These are phyloP conservation scores for Fibroporia radiculosa DNA, from an alignment of 768 basidiomycete genomes.

Conservation along the genomic window DNA sequence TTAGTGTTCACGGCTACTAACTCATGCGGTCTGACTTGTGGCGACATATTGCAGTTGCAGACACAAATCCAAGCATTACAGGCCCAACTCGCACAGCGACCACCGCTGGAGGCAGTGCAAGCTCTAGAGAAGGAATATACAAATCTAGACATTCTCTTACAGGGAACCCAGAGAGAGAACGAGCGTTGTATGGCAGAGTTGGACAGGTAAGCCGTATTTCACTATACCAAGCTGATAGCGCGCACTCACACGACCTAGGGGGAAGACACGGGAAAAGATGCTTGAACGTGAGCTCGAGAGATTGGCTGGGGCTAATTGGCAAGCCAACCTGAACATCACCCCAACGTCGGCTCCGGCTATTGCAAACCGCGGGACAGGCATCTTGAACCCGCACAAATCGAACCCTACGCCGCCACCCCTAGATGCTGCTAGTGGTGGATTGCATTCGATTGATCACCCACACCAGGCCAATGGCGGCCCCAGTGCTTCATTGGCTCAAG, in stretches of 20 bases:
- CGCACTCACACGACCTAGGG: conserved; percentile 31
- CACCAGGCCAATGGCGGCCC: conserved; percentile 14
- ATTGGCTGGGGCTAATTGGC: conserved; percentile 77
- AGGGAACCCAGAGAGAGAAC: conserved; percentile 81
- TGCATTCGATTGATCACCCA: neutral
- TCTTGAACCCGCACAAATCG: conserved; percentile 10
- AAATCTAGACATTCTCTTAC: conserved; percentile 65
- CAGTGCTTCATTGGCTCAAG: conserved; percentile 45
- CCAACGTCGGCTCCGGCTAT: conserved; percentile 27
- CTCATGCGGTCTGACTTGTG: neutral
- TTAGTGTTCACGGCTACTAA: neutral
- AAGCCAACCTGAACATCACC: conserved; percentile 34
- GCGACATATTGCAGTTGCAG: conserved; percentile 35
- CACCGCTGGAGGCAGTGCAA: conserved; percentile 60
- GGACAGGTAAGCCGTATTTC: conserved; percentile 42
- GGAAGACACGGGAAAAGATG: conserved; percentile 64
- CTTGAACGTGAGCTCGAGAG: conserved; percentile 66
- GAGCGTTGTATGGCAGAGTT: conserved; percentile 78
- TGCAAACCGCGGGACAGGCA: conserved; percentile 19
- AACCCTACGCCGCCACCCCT: conserved; percentile 7
- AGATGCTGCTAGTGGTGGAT: neutral
- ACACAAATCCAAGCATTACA: conserved; percentile 57
- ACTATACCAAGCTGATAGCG: neutral
- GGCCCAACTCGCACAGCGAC: conserved; percentile 56
- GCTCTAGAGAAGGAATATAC: conserved; percentile 64